These are phyloP conservation scores for Cladosporium colombiae DNA, from an alignment of 2,329 filamentous ascomycete species.

Conservation along the genomic window DNA sequence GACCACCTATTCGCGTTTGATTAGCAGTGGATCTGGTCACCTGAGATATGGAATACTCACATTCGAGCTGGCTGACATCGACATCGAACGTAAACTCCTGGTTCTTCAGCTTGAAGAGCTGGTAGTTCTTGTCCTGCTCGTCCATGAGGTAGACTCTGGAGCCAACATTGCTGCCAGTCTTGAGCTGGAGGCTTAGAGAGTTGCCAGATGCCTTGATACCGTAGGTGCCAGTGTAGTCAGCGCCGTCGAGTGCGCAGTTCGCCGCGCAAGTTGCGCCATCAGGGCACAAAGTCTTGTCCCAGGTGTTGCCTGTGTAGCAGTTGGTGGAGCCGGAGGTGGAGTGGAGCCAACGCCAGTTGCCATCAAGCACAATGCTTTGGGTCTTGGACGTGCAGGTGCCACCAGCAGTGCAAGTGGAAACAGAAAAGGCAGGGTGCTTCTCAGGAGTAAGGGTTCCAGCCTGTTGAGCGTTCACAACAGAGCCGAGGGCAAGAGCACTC, in stretches of 20 bases:
- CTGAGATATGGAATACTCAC: background rate
- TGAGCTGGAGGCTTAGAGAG: conserved; percentile 50
- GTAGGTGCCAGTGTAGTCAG: conserved; percentile 58
- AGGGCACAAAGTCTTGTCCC: conserved; percentile 45
- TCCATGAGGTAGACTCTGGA: conserved; percentile 66
- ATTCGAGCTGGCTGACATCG: conserved; percentile 51
- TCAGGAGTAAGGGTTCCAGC: conserved; percentile 44
- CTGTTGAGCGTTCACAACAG: conserved; percentile 44
- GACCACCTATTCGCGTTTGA: conserved; percentile 59
- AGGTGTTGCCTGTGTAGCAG: conserved; percentile 51
- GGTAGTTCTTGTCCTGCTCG: conserved; percentile 59
- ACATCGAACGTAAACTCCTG: conserved; percentile 74
- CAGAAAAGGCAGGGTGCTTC: conserved; percentile 43
- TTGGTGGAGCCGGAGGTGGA: conserved; percentile 47
- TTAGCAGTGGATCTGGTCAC: background rate
- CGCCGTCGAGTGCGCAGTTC: conserved; percentile 60
- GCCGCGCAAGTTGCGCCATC: conserved; percentile 48
- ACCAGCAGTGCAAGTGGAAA: conserved; percentile 38
- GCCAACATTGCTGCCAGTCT: conserved; percentile 39
- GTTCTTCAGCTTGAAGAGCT: conserved; percentile 65
- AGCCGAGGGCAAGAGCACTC: conserved; percentile 43
- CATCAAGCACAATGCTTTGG: conserved; percentile 44
- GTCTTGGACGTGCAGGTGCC: conserved; percentile 40
- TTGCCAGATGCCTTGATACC: conserved; percentile 54
- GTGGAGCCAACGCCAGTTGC: conserved; percentile 56